Percentiles rank a stretch among this genome's conserved stretches.
Evolutionary conservation across 2,329 filamentous ascomycete genomes (phyloP).

Genomic region (Colletotrichum sublineola): DNA sequence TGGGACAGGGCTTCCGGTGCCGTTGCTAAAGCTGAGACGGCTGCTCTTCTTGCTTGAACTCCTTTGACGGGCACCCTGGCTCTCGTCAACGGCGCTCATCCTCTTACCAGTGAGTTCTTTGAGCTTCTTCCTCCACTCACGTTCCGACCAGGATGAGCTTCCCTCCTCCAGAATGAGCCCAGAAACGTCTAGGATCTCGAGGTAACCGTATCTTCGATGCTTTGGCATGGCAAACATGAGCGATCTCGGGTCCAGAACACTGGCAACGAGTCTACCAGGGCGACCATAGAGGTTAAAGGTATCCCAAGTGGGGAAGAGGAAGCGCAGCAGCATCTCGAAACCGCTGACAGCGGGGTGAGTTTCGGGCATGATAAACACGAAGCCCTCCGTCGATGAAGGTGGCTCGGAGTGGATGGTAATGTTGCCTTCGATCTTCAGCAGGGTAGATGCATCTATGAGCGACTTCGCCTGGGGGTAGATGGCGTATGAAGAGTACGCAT

Average conservation of each 20-base stretch:
- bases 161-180: slow-evolving; percentile 83
- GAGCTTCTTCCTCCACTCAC: slow-evolving; percentile 89
- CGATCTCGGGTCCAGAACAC: slow-evolving; percentile 86
- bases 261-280: slow-evolving; percentile 87
- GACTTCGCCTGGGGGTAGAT: slow-evolving; percentile 96
- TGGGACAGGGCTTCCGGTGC: slow-evolving; percentile 47
- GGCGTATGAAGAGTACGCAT: slow-evolving; percentile 93
- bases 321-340: slow-evolving; percentile 95
- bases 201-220: slow-evolving; percentile 87
- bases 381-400: slow-evolving; percentile 86
- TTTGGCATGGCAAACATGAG: slow-evolving; percentile 99
- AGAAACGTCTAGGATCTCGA: slow-evolving; percentile 89
- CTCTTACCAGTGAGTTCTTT: slow-evolving; percentile 89
- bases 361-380: slow-evolving; percentile 98
- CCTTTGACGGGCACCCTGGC: slow-evolving; percentile 54
- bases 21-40: slow-evolving; percentile 66
- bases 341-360: slow-evolving; percentile 90
- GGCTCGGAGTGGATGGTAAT: slow-evolving; percentile 88
- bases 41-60: slow-evolving; percentile 71
- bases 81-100: slow-evolving; percentile 73
- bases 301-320: slow-evolving; percentile 94
- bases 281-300: slow-evolving; percentile 93
- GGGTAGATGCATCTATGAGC: slow-evolving; percentile 91
- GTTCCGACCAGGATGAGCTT: slow-evolving; percentile 83
- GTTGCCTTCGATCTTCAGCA: slow-evolving; percentile 92